Evolutionary conservation across 2,329 filamentous ascomycete species (phyloP).

Genomic region (Aschersonia sp.): DNA sequence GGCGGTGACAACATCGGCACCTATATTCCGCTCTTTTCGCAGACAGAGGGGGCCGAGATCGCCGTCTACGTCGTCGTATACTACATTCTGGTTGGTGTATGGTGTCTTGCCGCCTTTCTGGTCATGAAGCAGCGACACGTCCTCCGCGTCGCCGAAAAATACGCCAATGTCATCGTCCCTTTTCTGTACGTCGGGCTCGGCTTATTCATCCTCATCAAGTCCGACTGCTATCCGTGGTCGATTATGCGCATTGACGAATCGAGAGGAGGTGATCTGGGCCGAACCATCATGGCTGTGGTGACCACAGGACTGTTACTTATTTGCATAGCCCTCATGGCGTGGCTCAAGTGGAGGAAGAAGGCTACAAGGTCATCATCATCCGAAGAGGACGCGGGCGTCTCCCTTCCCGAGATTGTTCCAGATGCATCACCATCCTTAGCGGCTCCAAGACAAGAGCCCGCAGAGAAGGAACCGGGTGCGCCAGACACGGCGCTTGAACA

Average conservation of each 20-base stretch:
- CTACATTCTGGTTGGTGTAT: slow-evolving; percentile 17
- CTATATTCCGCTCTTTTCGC: slow-evolving; percentile 19
- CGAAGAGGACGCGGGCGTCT: neutral
- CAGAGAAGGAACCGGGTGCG: no score
- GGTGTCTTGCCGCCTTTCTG: slow-evolving; percentile 14
- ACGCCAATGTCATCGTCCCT: slow-evolving; percentile 12
- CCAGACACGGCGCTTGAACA: no score
- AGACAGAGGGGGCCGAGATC: slow-evolving; percentile 15
- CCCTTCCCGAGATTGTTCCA: neutral
- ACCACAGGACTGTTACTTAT: slow-evolving; percentile 6
- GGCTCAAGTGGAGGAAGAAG: slow-evolving; percentile 3
- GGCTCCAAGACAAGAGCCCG: no score
- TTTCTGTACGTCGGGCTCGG: slow-evolving; percentile 18
- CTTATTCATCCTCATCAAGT: slow-evolving; percentile 17
- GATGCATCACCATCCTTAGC: no score
- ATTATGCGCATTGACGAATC: slow-evolving; percentile 14
- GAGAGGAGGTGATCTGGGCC: slow-evolving; percentile 2
- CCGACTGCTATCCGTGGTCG: slow-evolving; percentile 18
- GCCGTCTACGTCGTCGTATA: slow-evolving; percentile 17
- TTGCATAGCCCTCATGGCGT: slow-evolving; percentile 4
- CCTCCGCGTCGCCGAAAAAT: slow-evolving; percentile 11
- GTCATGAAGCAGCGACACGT: slow-evolving; percentile 17
- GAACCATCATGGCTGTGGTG: slow-evolving; percentile 6
- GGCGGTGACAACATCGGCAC: slow-evolving; percentile 21
- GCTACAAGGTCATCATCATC: neutral